Evolutionary conservation across 495 filamentous ascomycete species (phyloP), one percentile per base, ranked within the genome.

Genomic region (Recurvomyces mirabilis): DNA sequence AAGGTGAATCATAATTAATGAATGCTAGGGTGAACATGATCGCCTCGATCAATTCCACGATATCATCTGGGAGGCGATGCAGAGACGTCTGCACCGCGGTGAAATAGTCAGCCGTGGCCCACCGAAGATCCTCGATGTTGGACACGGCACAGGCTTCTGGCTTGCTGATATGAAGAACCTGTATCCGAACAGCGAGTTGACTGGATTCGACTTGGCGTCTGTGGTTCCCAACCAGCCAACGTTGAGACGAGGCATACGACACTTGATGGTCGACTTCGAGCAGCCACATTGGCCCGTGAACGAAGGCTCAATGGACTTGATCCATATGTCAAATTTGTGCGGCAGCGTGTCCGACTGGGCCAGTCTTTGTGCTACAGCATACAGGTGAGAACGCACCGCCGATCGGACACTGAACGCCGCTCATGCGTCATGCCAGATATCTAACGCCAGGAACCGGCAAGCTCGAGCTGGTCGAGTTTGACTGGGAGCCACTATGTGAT

Each of bases 391-490:
- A 12, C 12, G 4, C 30, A 32, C n/a, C n/a, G n/a, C n/a, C n/a
- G n/a, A n/a, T n/a, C n/a, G n/a, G n/a, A n/a, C 34, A 37, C 19
- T 13, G 3, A 37, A 19, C 14, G 13, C 10, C 34, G 17, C 34
- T 20, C 34, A 37, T 3, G 22, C 34, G 3, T 6, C 34, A 15
- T 12, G 13, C 3, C 19, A 3, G 37, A 9, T 23, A 25, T 2
- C 21, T 40, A 7, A 40, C 24, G 21, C 85, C 88, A 9, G 78
- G 81, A 4, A 65, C 60, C 43, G 87, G 84, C 10, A 78, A 74
- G 62, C 68, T 94, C 35, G 89, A 96, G 62, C 87, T 94, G 42
- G 77, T 94, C n/a, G 89, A 96, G 58, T 83, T 96, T 24, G 87
- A 96, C 59, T 77, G 82, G 37, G 65, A 72, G 19, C 85, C 84